Evolutionary conservation across 345 rosid species (phyloP).

Genomic region (Combretum micranthum): DNA sequence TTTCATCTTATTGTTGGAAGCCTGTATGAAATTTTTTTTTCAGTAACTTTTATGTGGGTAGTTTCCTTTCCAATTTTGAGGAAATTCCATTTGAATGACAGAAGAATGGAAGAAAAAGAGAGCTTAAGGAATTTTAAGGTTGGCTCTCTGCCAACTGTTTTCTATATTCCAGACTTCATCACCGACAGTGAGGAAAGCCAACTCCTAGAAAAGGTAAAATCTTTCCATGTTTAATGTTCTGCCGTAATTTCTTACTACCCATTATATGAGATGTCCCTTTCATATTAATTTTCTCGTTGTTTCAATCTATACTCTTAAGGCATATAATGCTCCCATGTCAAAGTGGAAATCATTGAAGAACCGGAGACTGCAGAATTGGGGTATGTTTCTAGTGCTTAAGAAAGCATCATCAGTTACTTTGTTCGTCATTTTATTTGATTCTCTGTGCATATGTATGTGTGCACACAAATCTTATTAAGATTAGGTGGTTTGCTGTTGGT

Average conservation of each 20-base stretch:
- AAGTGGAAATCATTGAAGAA: slow-evolving; percentile 87
- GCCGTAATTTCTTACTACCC: neutral
- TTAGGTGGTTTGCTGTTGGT: neutral
- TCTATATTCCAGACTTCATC: slow-evolving; percentile 59
- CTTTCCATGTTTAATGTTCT: neutral
- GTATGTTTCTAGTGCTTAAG: slow-evolving; percentile 22
- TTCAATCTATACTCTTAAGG: slow-evolving; percentile 22
- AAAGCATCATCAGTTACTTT: neutral
- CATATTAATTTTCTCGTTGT: neutral
- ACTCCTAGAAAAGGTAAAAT: slow-evolving; percentile 42
- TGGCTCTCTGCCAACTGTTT: slow-evolving; percentile 59
- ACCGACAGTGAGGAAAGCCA: slow-evolving; percentile 49
- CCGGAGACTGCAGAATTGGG: slow-evolving; percentile 91
- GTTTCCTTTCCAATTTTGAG: no score
- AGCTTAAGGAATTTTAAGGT: slow-evolving; percentile 37
- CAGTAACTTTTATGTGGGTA: no score
- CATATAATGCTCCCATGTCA: slow-evolving; percentile 57
- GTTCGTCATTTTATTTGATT: neutral
- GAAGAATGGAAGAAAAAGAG: slow-evolving; percentile 14
- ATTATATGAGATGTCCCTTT: neutral
- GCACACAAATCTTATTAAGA: no score
- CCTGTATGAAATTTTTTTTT: no score
- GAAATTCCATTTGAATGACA: neutral
- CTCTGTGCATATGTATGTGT: no score
- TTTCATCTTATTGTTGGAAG: no score